A percentile compares a stretch with the other conserved stretches of the same genome.
These are phyloP conservation scores for Hymenoscyphus occultus DNA, from an alignment of 2,329 filamentous ascomycete species.

Conservation along the genomic window DNA sequence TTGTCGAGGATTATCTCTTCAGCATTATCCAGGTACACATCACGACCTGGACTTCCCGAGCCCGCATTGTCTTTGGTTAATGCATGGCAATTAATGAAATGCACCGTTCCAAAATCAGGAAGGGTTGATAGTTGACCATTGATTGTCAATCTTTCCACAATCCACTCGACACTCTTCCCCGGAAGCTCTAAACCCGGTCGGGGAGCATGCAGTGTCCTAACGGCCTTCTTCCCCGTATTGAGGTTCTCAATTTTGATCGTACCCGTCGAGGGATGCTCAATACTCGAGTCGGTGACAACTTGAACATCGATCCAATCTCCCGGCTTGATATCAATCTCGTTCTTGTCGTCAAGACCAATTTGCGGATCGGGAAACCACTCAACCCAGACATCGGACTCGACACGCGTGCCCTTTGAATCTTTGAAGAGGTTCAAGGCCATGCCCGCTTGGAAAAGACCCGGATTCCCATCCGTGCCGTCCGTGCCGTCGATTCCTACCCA, in stretches of 20 bases:
- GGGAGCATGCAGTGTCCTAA: neutral
- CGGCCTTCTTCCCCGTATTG: neutral
- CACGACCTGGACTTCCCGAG: neutral
- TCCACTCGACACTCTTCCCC: neutral
- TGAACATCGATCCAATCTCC: neutral
- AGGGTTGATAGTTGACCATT: neutral
- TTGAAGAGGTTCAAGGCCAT: neutral
- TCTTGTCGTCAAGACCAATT: neutral
- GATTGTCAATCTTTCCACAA: neutral
- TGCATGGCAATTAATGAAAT: neutral
- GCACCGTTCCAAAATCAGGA: conserved; percentile 2
- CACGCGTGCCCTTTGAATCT: neutral
- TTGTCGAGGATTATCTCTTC: neutral
- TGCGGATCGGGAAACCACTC: neutral
- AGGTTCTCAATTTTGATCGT: neutral
- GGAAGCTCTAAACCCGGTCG: neutral
- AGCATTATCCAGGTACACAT: neutral
- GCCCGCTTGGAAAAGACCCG: conserved; percentile 1
- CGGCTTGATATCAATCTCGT: neutral
- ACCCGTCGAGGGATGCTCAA: neutral
- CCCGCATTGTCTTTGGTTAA: neutral
- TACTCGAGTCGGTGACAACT: neutral
- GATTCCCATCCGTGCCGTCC: neutral
- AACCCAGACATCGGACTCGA: neutral
- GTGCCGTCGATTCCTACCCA: conserved; percentile 8